A percentile compares a stretch with the other conserved stretches of the same genome.
These are phyloP conservation scores for Mallotus japonicus DNA, from an alignment of 441 rosid genomes.

Conservation along the genomic window DNA sequence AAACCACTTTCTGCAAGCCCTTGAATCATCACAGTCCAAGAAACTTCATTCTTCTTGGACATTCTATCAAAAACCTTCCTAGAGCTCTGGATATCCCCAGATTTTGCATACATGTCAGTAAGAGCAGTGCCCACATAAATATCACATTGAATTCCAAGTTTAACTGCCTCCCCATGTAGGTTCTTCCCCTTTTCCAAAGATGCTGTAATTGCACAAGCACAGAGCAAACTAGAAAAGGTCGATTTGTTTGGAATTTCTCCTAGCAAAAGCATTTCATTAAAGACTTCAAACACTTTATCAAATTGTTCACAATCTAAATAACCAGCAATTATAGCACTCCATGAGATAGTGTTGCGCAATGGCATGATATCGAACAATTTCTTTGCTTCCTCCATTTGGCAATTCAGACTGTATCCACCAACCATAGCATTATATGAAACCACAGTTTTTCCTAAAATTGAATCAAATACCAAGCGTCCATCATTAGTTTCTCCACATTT, in stretches of 20 bases:
- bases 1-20: slow-evolving; percentile 59
- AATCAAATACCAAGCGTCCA: slow-evolving; percentile 42
- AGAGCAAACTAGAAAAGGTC: slow-evolving; percentile 50
- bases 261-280: slow-evolving; percentile 46
- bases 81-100: slow-evolving; percentile 50
- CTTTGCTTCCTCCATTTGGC: slow-evolving; percentile 50
- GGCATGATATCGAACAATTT: slow-evolving; percentile 46
- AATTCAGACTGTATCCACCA: slow-evolving; percentile 43
- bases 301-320: slow-evolving; percentile 42
- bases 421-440: slow-evolving; percentile 61
- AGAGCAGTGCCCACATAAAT: slow-evolving; percentile 55
- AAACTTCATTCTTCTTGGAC: slow-evolving; percentile 40
- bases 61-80: slow-evolving; percentile 44
- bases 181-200: slow-evolving; percentile 54
- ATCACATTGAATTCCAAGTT: slow-evolving; percentile 42
- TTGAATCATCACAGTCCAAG: slow-evolving; percentile 61
- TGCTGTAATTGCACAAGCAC: slow-evolving; percentile 46
- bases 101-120: slow-evolving; percentile 64
- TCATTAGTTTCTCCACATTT: slow-evolving; percentile 42
- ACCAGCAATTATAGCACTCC: slow-evolving; percentile 50
- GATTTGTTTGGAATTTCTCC: slow-evolving; percentile 44
- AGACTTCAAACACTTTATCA: slow-evolving; percentile 34
- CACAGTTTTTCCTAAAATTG: slow-evolving; percentile 31
- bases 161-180: slow-evolving; percentile 52
- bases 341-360: slow-evolving; percentile 39